Evolutionary conservation across 495 filamentous ascomycete species (phyloP), one percentile per base, ranked within the genome.

Genomic region (Hypoxylon fuscum): DNA sequence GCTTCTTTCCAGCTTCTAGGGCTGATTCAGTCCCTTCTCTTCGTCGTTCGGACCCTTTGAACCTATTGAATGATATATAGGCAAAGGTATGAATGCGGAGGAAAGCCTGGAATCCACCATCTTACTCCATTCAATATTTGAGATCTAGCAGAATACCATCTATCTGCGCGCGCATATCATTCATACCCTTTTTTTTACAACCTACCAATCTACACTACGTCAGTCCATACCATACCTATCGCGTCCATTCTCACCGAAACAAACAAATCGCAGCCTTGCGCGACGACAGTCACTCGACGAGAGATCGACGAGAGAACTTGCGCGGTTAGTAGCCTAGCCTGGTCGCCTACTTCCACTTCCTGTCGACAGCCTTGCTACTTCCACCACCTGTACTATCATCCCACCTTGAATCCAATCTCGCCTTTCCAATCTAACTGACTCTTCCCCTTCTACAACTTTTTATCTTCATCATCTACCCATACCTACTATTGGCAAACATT

Each of bases 1-100:
- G 37, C 63, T 72, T 61, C 69, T 70, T 67, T 70, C 40, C 64
- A 46, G 49, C 67, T 72, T 72, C 69, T 44, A 64, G 50, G 20
- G 22, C 37, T 68, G 67, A 61, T 66, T 62, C 64, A 68, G 38
- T 54, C 54, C 41, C 54, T 58, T 61, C 63, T 62, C 47, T 58
- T n/a, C 48, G 22, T 29, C 47, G 9, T 65, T 53, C 54, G 58
- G 29, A 31, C 49, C 54, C 55, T 59, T 64, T 55, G 58, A 59
- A 38, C 51, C 44, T n/a, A n/a, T 51, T 29, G 29, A 57, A 18
- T 49, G 42, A 15, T 72, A 70, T 72, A 72, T 72, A 72, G 57
- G 29, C 62, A 49, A 52, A 64, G 59, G 35, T 60, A 62, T 51
- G 63, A 64, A 59, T 63, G 40, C 55, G 34, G 54, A 63, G 55